Evolutionary conservation across 139 green algal species (phyloP).

Genomic region (Zygnema cylindricum): DNA sequence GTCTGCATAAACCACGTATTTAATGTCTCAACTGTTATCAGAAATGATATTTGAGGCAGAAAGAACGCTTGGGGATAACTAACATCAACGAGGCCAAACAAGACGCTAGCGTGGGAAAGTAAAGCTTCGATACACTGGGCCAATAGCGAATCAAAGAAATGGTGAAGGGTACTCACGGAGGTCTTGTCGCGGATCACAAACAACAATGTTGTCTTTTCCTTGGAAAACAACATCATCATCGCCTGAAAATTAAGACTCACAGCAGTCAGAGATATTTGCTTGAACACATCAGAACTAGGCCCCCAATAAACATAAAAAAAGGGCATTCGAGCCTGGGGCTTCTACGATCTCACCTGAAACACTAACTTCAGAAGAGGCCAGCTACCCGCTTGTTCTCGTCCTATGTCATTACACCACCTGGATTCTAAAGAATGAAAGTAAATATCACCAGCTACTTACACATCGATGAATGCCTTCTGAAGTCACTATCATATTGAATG

Average conservation of each 20-base stretch:
- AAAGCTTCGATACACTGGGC: neutral
- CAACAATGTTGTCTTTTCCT: slow-evolving; percentile 84
- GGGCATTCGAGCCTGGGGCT: no score
- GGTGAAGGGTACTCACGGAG: neutral
- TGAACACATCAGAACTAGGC: no score
- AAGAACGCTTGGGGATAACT: neutral
- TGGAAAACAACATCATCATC: slow-evolving; percentile 95
- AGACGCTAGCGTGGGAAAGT: no score
- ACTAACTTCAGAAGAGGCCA: slow-evolving; percentile 98
- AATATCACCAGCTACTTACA: no score
- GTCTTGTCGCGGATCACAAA: slow-evolving; percentile 96
- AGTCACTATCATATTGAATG: no score
- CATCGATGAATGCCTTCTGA: no score
- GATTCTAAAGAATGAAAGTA: slow-evolving; percentile 11
- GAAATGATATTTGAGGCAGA: no score
- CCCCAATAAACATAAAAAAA: no score
- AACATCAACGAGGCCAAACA: neutral
- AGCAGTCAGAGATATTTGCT: no score
- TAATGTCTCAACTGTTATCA: no score
- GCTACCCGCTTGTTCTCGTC: slow-evolving; percentile 89
- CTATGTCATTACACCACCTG: slow-evolving; percentile 87
- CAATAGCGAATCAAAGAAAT: neutral
- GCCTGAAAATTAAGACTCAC: no score
- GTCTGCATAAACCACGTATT: no score
- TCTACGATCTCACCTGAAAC: slow-evolving; percentile 76